Conservation (phyloP, 2,329 filamentous ascomycete genomes). For the Fonsecaea pedrosoi region DNA sequence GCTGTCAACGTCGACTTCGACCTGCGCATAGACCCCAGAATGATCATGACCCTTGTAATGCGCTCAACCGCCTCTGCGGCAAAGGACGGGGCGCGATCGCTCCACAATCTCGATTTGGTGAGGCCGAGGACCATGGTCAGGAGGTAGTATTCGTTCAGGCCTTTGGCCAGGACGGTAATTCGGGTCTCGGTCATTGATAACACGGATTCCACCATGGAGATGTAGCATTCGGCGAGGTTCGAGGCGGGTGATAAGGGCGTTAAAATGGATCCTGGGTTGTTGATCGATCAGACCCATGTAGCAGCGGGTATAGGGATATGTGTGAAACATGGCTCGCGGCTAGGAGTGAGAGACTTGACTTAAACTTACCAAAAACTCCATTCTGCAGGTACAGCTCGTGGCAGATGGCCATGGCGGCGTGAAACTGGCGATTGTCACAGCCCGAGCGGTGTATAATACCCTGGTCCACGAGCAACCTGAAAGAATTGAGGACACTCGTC, state of each 20-base stretch:
- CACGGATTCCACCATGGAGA: constrained; percentile 10
- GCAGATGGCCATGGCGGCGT: constrained; percentile 22
- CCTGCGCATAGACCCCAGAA: constrained; percentile 6
- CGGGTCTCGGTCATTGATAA: constrained; percentile 44
- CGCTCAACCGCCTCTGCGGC: constrained; percentile 40
- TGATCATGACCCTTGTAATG: constrained; percentile 18
- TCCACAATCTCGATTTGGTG: constrained; percentile 40
- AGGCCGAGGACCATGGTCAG: constrained; percentile 44
- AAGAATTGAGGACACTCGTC: constrained; percentile 23
- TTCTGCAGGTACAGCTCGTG: constrained; percentile 20
- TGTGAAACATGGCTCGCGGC: too few relatives aligned
- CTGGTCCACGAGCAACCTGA: constrained; percentile 32
- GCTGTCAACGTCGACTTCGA: neutral
- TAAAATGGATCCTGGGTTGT: constrained; percentile 6
- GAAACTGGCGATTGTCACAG: constrained; percentile 18
- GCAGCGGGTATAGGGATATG: too few relatives aligned
- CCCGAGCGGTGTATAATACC: constrained; percentile 22
- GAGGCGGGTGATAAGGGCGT: constrained; percentile 33
- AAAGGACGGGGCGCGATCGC: constrained; percentile 32
- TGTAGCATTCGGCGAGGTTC: constrained; percentile 21
- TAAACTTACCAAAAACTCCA: constrained; percentile 3
- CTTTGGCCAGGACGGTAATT: constrained; percentile 45
- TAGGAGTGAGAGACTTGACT: too few relatives aligned
- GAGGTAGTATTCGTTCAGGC: constrained; percentile 46
- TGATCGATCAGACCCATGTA: neutral